Conservation (phyloP, 1,284 basidiomycete species). For the Ganoderma leucocontextum region DNA sequence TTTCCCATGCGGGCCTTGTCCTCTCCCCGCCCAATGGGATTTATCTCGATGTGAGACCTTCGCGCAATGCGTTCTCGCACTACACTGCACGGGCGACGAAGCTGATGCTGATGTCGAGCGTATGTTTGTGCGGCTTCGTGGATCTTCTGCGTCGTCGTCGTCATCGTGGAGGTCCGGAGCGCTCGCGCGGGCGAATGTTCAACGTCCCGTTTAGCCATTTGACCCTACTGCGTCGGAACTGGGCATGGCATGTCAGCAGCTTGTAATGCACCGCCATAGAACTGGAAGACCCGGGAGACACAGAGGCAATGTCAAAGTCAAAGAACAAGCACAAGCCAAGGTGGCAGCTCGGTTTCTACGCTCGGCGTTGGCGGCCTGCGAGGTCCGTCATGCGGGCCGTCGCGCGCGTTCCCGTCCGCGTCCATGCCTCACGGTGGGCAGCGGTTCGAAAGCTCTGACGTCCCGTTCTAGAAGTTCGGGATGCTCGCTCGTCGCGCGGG, state of each 20-base stretch:
- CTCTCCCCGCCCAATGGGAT: background rate
- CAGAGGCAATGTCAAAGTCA: background rate
- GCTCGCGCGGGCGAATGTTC: background rate
- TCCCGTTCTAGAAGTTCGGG: slow-evolving; percentile 6
- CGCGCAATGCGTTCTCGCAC: background rate
- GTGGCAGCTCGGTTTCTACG: slow-evolving; percentile 22
- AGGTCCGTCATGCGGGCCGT: slow-evolving; percentile 9
- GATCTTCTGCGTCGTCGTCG: background rate
- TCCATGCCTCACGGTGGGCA: background rate
- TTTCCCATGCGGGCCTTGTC: slow-evolving; percentile 7
- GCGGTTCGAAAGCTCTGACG: background rate
- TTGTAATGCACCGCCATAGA: background rate
- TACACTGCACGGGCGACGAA: background rate
- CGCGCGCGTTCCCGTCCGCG: background rate
- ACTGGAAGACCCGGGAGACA: background rate
- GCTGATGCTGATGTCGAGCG: slow-evolving; percentile 1
- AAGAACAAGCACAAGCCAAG: slow-evolving; percentile 12
- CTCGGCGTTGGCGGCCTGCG: slow-evolving; percentile 28
- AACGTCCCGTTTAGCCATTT: background rate
- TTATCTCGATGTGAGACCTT: background rate
- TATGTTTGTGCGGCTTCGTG: background rate
- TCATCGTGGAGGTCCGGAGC: background rate
- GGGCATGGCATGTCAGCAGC: background rate
- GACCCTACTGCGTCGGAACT: background rate
- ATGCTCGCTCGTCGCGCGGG: background rate